phyloP scores from a whole-genome alignment of 805 yeast species.

The Wickerhamomyces chambardii region DNA sequence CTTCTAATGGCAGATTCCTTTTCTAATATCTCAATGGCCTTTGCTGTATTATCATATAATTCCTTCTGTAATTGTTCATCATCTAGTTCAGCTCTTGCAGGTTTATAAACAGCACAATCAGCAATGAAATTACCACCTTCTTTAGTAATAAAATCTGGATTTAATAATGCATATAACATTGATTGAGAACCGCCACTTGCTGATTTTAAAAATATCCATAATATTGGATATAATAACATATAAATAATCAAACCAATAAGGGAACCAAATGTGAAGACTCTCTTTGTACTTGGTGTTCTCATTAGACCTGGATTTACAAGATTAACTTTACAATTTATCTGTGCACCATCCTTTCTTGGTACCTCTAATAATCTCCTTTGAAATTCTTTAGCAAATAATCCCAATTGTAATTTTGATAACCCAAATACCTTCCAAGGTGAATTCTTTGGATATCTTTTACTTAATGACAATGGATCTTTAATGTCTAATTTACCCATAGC shows the following conservation, averaged over 20 bases:
- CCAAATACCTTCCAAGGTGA: conserved; percentile 77
- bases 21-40: conserved; percentile 51
- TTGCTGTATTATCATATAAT: conserved; percentile 54
- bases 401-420: conserved; percentile 67
- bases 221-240: conserved; percentile 65
- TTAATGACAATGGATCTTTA: conserved; percentile 55
- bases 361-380: conserved; percentile 54
- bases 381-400: conserved; percentile 69
- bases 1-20: conserved; percentile 63
- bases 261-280: conserved; percentile 71
- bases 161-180: conserved; percentile 53
- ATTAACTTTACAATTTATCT: conserved; percentile 59
- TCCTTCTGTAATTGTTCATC: conserved; percentile 52
- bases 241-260: conserved; percentile 55
- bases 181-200: conserved; percentile 77
- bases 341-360: conserved; percentile 64
- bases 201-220: conserved; percentile 76
- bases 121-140: conserved; percentile 65
- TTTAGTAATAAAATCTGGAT: conserved; percentile 57
- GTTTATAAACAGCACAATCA: conserved; percentile 52
- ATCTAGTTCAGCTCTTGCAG: conserved; percentile 55
- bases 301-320: conserved; percentile 88
- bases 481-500: conserved; percentile 60
- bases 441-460: conserved; percentile 44
- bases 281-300: conserved; percentile 79